These are phyloP conservation scores for Neoarthrinium moseri DNA, from an alignment of 2,329 filamentous ascomycete genomes.

Conservation along the genomic window DNA sequence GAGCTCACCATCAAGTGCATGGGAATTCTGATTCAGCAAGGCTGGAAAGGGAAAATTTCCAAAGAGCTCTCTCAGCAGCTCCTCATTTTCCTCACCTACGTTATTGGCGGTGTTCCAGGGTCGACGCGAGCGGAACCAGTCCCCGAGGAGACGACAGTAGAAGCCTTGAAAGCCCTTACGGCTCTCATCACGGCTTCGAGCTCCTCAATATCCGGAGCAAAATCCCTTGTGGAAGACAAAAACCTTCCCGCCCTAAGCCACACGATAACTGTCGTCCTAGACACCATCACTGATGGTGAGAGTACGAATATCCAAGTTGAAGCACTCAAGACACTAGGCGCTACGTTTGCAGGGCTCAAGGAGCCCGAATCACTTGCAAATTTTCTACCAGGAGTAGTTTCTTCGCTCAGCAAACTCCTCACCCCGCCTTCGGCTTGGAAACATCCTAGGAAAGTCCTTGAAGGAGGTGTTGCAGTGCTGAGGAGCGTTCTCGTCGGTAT, in stretches of 20 bases:
- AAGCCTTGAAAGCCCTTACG: conserved; percentile 68
- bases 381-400: conserved; percentile 86
- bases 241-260: conserved; percentile 80
- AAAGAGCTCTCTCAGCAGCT: conserved; percentile 78
- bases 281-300: conserved; percentile 63
- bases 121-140: conserved; percentile 44
- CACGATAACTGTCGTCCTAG: conserved; percentile 75
- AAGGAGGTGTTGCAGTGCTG: conserved; percentile 59
- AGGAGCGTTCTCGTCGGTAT: conserved; percentile 52
- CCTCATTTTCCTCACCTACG: conserved; percentile 78
- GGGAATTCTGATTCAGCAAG: conserved; percentile 68
- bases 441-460: conserved; percentile 59
- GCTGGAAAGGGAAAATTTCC: conserved; percentile 74
- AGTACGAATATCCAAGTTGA: conserved; percentile 70
- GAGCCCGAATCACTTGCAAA: conserved; percentile 76
- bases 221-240: conserved; percentile 51
- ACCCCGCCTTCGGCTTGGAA: conserved; percentile 63
- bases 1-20: conserved; percentile 78
- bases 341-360: conserved; percentile 62
- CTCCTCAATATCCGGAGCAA: conserved; percentile 46
- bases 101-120: conserved; percentile 71
- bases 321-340: conserved; percentile 63
- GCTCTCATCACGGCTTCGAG: conserved; percentile 63
- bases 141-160: conserved; percentile 72
- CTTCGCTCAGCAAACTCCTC: conserved; percentile 73